Base-by-base conservation (phyloP, 768 basidiomycete genomes). In the Rhizopogon vinicolor region DNA sequence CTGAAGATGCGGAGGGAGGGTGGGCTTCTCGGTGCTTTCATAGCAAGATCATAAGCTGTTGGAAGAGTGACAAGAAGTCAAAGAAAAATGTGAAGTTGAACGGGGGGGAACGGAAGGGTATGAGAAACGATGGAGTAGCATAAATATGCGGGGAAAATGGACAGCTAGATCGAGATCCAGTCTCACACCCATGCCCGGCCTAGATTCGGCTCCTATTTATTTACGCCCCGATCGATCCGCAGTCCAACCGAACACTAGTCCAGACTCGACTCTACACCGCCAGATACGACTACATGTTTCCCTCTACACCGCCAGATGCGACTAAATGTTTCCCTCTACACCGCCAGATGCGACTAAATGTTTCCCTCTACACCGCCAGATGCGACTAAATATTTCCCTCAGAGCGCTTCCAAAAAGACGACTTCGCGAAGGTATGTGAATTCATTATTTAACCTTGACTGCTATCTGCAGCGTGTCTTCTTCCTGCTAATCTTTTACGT, bases 121-220 rank as follows among this genome's bases (percentile, higher is more conserved):
- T 37, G 35, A 37, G 35, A 37, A 33, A 33, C 31, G 31, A 13
- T 37, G 35, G 12, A 28, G 45, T 10, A 28, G 22, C 19, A 55
- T 56, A 51, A 58, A 58, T 51, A 56, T 58, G 57, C 48, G 57
- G 57, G 57, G 54, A 48, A 58, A 12, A 52, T 19, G 31, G 55
- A 33, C 44, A 41, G 19, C 33, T 4, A 31, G 29, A 33, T 55
- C 22, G 40, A 41, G 31, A 57, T 42, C 7, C 16, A 8, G 54
- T 58, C 53, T 58, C 57, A 58, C 31, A 48, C 50, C 25, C 22
- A 22, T 9, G 14, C 45, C 12, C 10, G 12, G 35, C 13, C 35
- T 37, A 37, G 35, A 37, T 37, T 33, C 31, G 31, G 31, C 31
- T 33, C 31, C 31, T 33, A 9, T 33, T 8, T 33, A 33, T 33